Base-by-base conservation (phyloP, 1,139 yeast species). In the Taiozyma onychis region DNA sequence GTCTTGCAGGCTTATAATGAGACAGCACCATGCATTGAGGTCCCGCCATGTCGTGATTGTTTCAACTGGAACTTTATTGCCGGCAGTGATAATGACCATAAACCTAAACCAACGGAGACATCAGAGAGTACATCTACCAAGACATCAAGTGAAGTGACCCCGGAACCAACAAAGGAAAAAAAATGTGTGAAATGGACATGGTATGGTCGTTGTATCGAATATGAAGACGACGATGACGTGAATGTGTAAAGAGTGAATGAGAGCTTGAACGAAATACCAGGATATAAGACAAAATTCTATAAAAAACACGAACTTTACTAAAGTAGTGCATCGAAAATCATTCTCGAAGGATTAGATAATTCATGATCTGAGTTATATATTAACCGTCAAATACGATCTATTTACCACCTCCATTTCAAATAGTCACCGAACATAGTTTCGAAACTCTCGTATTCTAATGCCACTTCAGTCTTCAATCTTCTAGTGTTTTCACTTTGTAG, bases 41-140 rank as follows among this genome's bases (percentile, higher is more conserved):
- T 89, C 30, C 86, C 91, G 1, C 90, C 93, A 1, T 87, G 95
- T 62, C 74, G 82, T 45, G 99, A 93, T 64, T 93, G 99, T 66
- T 88, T 80, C 69, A 87, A 88, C 65, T 93, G 99, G 99, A 77
- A 85, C 46, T 93, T 80, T 67, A 80, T 85, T 2, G 76, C 79
- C 35, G 83, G 76, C 43, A 70, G 69, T 10, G 69, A 68, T 13
- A 60, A 61, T 37, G 55, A 56, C 37, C 54, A 55, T 11, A 50
- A 54, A 21, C 52, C 62, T n/a, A 44, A 58, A n/a, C 50, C 58
- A 10, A 48, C 56, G 4, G 46, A 48, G 3, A 18, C 39, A 1
- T 46, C 56, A 6, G 47, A 52, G 13, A 51, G 49, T 4, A 45
- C 48, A 1, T 44, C 61, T 1, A 46, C 58, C 0, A 49, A 62